Evolutionary conservation across 2,329 filamentous ascomycete genomes (phyloP).

Genomic region (Alternaria consortialis): DNA sequence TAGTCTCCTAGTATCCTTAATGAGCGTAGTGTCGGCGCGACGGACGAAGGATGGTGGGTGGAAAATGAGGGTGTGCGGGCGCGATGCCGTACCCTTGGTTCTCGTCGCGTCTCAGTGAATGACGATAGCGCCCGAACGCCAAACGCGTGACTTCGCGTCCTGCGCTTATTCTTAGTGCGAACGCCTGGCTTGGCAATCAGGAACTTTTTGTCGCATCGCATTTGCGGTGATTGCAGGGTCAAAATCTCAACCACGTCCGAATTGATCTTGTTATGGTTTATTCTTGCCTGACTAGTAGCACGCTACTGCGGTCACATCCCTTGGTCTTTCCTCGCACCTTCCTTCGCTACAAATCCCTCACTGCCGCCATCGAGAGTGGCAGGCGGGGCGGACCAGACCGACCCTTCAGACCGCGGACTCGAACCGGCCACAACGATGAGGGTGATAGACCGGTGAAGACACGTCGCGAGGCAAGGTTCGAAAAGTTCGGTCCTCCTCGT

Average conservation of each 20-base stretch:
- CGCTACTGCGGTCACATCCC: slow-evolving; percentile 27
- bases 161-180: slow-evolving; percentile 11
- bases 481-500: slow-evolving; percentile 18
- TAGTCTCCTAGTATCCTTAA: not conserved
- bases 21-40: fast-evolving
- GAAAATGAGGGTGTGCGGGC: not conserved
- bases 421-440: slow-evolving; percentile 1
- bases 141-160: slow-evolving; percentile 26
- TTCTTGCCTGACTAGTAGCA: slow-evolving; percentile 22
- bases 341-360: slow-evolving; percentile 44
- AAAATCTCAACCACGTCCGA: not conserved
- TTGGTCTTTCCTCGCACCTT: slow-evolving; percentile 25
- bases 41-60: not conserved
- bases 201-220: slow-evolving; percentile 14
- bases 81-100: not conserved
- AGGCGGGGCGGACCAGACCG: slow-evolving; percentile 23
- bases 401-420: slow-evolving; percentile 19
- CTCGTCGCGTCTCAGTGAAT: not conserved
- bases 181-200: slow-evolving; percentile 10
- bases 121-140: not conserved
- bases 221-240: not conserved
- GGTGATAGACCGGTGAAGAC: slow-evolving; percentile 3
- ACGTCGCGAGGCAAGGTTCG: slow-evolving; percentile 10
- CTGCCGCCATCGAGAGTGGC: slow-evolving; percentile 45
- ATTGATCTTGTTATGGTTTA: slow-evolving; percentile 32